Evolutionary conservation across 1,139 yeast genomes (phyloP), one percentile per base, ranked within the genome.

Genomic region (Yamadazyma blattariae): DNA sequence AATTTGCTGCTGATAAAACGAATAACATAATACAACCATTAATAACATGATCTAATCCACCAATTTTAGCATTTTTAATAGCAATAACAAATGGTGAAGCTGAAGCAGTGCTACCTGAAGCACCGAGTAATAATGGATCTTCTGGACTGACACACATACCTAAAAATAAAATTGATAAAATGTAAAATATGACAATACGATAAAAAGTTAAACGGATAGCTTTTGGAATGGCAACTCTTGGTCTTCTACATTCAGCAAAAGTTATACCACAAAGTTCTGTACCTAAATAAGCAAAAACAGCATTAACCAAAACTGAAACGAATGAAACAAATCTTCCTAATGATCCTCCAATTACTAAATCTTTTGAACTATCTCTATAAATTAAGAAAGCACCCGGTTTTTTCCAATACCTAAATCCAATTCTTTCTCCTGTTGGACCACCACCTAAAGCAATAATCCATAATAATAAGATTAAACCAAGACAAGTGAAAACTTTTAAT

Each of bases 261-360:
- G 88, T 81, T 48, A 84, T 77, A 45, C 72, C 73, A 42, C 64
- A 58, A 49, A 83, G 67, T 60, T 85, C 95, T n/a, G 88, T 79
- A 54, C 94, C 94, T 37, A 78, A 67, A 56, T 73, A 85, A 20
- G 88, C 85, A 52, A 83, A 83, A 9, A 82, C 81, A n/a, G 89
- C 85, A 38, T 79, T 74, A 38, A 82, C 88, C 47, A 82, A 68
- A 12, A 78, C 85, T 9, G 84, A 70, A 41, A 76, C 75, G 51
- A 81, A 82, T 0, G 87, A 61, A 29, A 82, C 83, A 51, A 83
- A 82, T 44, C 64, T 50, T 27, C 74, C 74, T 12, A 40, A 54
- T 11, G 51, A 37, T 17, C 58, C 60, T 17, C 18, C 49, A 40
- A 55, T 51, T 3, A 40, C 42, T 19, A 55, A 47, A 34, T 45